Evolutionary conservation across 108 stramenopile species (phyloP).

Genomic region (Skeletonema menzelii): DNA sequence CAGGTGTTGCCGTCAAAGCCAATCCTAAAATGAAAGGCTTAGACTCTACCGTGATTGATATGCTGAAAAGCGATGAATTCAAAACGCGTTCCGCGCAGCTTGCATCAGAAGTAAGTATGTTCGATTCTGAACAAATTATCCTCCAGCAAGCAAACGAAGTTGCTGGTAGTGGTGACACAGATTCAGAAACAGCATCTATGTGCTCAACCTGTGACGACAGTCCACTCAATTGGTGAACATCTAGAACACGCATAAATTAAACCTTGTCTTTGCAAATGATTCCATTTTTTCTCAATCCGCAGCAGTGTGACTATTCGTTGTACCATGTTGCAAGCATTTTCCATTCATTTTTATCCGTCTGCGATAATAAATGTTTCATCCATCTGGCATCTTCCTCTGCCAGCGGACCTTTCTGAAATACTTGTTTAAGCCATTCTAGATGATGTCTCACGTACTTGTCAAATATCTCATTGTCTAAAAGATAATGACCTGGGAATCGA

Average conservation of each 20-base stretch:
- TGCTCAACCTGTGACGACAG: not conserved
- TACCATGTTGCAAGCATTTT: conserved; percentile 10
- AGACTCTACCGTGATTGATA: not conserved
- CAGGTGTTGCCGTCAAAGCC: conserved; percentile 10
- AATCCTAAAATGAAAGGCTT: conserved; percentile 1
- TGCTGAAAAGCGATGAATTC: not conserved
- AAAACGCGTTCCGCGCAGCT: not conserved
- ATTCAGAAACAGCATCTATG: not conserved
- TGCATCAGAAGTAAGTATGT: not conserved
- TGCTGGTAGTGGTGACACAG: not conserved
- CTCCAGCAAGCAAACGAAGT: not conserved
- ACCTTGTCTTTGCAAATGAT: not conserved
- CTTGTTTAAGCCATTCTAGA: conserved; percentile 52
- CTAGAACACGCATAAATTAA: not conserved
- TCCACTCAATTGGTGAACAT: not conserved
- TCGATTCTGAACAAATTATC: not conserved
- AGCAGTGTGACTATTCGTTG: not conserved
- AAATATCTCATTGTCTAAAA: conserved; percentile 20
- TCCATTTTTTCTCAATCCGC: not conserved
- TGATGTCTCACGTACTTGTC: conserved; percentile 63
- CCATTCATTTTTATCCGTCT: conserved; percentile 10
- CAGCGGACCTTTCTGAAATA: conserved; percentile 35
- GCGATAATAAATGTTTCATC: conserved; percentile 27
- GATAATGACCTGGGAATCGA: conserved; percentile 41
- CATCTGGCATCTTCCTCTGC: conserved; percentile 41